Evolutionary conservation across 768 basidiomycete genomes (phyloP).

Genomic region (Amylocystis lapponica): DNA sequence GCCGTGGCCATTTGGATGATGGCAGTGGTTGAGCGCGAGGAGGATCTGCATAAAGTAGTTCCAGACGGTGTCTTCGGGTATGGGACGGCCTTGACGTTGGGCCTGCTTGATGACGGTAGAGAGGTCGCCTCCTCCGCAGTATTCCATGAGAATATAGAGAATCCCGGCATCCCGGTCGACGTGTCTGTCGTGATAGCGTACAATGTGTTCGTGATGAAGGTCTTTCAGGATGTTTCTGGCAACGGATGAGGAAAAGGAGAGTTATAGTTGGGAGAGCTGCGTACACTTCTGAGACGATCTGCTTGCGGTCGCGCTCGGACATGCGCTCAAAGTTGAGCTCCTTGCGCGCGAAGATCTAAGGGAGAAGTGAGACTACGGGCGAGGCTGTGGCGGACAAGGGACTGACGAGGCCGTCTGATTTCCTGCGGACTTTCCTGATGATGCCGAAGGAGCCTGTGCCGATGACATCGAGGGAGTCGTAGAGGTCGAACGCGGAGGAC

Average conservation of each 20-base stretch:
- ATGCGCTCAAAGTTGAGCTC: conserved; percentile 97
- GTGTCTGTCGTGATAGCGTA: conserved; percentile 88
- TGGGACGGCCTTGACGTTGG: conserved; percentile 56
- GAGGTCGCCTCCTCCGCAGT: conserved; percentile 95
- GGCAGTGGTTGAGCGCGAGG: conserved; percentile 87
- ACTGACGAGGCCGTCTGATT: conserved; percentile 76
- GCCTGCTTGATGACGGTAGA: conserved; percentile 82
- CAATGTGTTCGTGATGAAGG: conserved; percentile 92
- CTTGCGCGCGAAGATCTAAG: conserved; percentile 80
- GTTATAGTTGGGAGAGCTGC: conserved; percentile 27
- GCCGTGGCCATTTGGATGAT: conserved; percentile 59
- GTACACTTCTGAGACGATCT: conserved; percentile 97
- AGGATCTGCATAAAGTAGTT: conserved; percentile 92
- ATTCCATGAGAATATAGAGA: conserved; percentile 98
- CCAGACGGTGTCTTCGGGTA: conserved; percentile 94
- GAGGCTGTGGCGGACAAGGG: conserved; percentile 1
- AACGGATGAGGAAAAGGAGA: neutral
- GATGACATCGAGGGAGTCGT: conserved; percentile 86
- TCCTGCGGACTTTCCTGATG: conserved; percentile 88
- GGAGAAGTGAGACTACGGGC: neutral
- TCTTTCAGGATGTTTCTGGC: conserved; percentile 93
- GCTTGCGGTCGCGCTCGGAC: conserved; percentile 92
- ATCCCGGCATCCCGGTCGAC: conserved; percentile 89
- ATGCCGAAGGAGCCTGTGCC: conserved; percentile 98
- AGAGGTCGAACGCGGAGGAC: conserved; percentile 56